These are phyloP conservation scores for Auxenochlorella protothecoides DNA, from an alignment of 139 green algal genomes.

Conservation along the genomic window DNA sequence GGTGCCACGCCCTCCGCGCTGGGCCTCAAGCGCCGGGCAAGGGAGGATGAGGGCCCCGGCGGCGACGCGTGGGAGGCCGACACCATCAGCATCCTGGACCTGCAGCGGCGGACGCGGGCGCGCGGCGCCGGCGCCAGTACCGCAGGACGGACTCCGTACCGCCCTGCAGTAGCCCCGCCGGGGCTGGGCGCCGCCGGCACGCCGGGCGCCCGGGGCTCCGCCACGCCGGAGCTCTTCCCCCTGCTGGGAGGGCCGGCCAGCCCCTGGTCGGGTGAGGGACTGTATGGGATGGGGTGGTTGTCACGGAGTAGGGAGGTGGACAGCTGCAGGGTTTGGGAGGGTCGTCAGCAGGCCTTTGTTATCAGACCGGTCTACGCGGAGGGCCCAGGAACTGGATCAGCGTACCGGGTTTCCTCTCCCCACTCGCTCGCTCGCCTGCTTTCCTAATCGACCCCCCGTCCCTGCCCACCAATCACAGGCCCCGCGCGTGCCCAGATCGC, in stretches of 20 bases:
- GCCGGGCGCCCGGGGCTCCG: conserved; percentile 24
- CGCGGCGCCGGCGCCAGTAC: background rate
- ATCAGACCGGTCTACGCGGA: background rate
- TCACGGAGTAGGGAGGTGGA: no score
- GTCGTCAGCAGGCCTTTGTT: no score
- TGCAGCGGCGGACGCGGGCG: conserved; percentile 16
- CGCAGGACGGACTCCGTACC: no score
- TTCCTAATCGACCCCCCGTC: background rate
- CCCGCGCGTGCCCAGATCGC: background rate
- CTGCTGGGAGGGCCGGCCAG: background rate
- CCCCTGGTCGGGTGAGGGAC: conserved; percentile 6
- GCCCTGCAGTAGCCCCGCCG: background rate
- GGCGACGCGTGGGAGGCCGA: background rate
- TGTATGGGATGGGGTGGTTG: background rate
- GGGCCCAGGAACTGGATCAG: background rate
- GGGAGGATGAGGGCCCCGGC: background rate
- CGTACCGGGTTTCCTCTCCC: background rate
- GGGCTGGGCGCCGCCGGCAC: conserved; percentile 9
- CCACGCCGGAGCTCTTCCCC: no score
- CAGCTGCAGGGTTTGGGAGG: no score
- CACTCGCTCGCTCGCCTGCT: no score
- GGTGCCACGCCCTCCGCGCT: background rate
- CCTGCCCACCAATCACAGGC: background rate
- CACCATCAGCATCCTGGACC: conserved; percentile 26
- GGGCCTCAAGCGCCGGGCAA: conserved; percentile 19